Conservation (phyloP, 257 asterid species). For the Thymus mandschuricus region DNA sequence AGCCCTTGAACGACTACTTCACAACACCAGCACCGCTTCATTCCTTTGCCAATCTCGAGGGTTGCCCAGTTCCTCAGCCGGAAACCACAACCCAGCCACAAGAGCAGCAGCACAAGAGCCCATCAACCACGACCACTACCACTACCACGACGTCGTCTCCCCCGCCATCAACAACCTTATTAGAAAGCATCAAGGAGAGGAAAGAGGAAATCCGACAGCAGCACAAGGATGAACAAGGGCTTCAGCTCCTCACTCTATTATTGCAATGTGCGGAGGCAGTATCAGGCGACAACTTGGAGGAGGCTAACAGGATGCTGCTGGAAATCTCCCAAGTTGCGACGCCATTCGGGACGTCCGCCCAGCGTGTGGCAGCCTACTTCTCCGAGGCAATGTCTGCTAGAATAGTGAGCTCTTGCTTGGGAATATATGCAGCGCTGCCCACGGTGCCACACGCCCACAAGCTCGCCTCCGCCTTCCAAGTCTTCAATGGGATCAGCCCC, state of each 20-base stretch:
- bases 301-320: slow-evolving; percentile 73
- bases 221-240: slow-evolving; percentile 83
- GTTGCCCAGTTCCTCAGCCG: no score
- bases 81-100: background rate
- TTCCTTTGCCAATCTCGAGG: no score
- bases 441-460: slow-evolving; percentile 69
- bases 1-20: slow-evolving; percentile 44
- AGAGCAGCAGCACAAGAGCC: slow-evolving; percentile 41
- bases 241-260: slow-evolving; percentile 75
- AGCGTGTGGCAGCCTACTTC: slow-evolving; percentile 98
- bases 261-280: slow-evolving; percentile 93
- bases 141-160: slow-evolving; percentile 23
- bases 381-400: slow-evolving; percentile 97
- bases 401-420: slow-evolving; percentile 81
- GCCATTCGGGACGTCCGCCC: slow-evolving; percentile 95
- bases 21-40: no score
- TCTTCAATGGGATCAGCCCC: slow-evolving; percentile 94
- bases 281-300: slow-evolving; percentile 75
- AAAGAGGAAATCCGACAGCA: slow-evolving; percentile 62
- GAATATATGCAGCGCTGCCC: slow-evolving; percentile 78
- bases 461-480: slow-evolving; percentile 86
- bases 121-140: slow-evolving; percentile 30
- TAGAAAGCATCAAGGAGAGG: slow-evolving; percentile 40
- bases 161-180: slow-evolving; percentile 35
- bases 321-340: slow-evolving; percentile 91